phyloP scores from a whole-genome alignment of 495 filamentous ascomycete genomes.

The Zalerion maritima region DNA sequence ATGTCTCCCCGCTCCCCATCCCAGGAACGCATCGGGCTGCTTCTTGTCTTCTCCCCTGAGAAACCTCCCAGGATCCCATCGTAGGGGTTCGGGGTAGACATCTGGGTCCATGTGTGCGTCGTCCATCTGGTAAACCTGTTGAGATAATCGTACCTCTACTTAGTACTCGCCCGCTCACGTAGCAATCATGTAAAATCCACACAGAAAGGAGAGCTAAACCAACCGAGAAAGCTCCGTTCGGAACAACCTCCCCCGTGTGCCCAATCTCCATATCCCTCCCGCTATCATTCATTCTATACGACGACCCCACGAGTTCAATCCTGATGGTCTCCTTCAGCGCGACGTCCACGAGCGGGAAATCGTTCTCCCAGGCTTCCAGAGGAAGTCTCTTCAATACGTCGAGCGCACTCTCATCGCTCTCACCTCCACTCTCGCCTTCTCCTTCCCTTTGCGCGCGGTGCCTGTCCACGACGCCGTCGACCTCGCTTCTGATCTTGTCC shows the following conservation, averaged over 20 bases:
- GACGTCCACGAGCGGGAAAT: constrained; percentile 19
- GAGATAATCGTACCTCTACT: too few relatives aligned
- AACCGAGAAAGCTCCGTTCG: constrained; percentile 14
- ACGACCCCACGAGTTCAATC: constrained; percentile 7
- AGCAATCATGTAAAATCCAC: not conserved
- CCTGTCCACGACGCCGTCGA: constrained; percentile 12
- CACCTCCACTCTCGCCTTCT: too few relatives aligned
- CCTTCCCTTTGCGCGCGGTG: too few relatives aligned
- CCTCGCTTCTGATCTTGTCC: constrained; percentile 15
- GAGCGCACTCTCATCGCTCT: constrained; percentile 12
- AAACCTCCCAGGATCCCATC: constrained; percentile 23
- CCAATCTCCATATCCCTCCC: constrained; percentile 13
- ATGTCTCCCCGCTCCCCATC: constrained; percentile 21
- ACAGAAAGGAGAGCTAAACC: not conserved
- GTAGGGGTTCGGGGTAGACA: constrained; percentile 18
- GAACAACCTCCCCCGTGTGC: constrained; percentile 18
- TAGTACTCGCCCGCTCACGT: too few relatives aligned
- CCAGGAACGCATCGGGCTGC: constrained; percentile 12
- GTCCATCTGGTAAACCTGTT: constrained; percentile 6
- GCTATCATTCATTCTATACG: constrained; percentile 11
- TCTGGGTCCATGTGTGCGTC: constrained; percentile 17
- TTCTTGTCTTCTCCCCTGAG: constrained; percentile 22
- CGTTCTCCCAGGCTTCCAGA: constrained; percentile 20
- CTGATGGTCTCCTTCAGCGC: constrained; percentile 23
- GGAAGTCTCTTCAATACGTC: constrained; percentile 17